Base-by-base conservation (phyloP, 179 eudicot species). In the Beta corolliflora region DNA sequence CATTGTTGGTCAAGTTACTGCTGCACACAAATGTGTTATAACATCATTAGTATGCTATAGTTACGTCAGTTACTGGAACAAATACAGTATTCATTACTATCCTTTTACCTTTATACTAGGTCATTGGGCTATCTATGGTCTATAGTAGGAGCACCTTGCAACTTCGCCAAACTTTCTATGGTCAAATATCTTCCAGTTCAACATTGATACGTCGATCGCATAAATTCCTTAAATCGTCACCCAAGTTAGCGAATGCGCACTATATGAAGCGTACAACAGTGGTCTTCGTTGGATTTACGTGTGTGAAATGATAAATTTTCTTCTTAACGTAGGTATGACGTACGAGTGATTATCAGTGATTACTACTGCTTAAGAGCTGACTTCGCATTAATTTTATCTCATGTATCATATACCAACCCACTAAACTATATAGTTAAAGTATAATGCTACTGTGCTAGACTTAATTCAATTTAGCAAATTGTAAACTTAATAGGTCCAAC, bases 231-330 rank as follows among this genome's bases (percentile, higher is more conserved):
- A 15, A 18, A 18, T 9, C 58, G 31, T 18, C 29, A 58, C 13
- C 23, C 41, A 58, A 55, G 44, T 69, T 21, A 75, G 81, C 75
- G 69, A 79, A 69, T 55, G 36, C 36, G 69, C 79, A 76, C 66
- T 60, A 56, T 16, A 23, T 64, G 16, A 64, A 41, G 48, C 68
- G 52, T 8, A 36, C 5, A 13, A 12, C 12, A 63, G 36, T 23
- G 0, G 21, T 48, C 9, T 48, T 48, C 9, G 8, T 68, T 9
- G 41, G 18, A 41, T 67, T 8, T 68, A 7, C 25, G 5, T 61
- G 29, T 61, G 66, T 61, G 72, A 68, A 68, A 67, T n/a, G n/a
- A n/a, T n/a, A n/a, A n/a, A n/a, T n/a, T n/a, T n/a, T n/a, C n/a
- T n/a, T n/a, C n/a, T n/a, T 48, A 5, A 7, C 9, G 52, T 48